Conservation (phyloP, 2,329 filamentous ascomycete genomes). For the Diaporthe aspalathi region DNA sequence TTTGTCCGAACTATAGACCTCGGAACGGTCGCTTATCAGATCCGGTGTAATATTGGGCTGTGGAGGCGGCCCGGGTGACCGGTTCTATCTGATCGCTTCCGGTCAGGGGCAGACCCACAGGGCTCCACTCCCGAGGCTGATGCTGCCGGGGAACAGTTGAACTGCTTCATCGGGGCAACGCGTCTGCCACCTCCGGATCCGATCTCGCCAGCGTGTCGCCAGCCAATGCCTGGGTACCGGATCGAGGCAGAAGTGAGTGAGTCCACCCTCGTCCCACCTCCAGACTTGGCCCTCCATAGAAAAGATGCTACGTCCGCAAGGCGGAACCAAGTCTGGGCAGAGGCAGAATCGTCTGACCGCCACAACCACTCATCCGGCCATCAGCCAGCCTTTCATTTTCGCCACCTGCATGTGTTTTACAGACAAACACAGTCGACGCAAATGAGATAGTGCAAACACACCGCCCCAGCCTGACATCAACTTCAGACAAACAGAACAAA, state of each 20-base stretch:
- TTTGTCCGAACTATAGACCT: not conserved
- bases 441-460: not conserved
- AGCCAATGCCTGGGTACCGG: conserved; percentile 13
- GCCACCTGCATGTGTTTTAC: not conserved
- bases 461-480: not conserved
- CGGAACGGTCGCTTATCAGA: conserved; percentile 33
- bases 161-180: conserved; percentile 23
- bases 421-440: not conserved
- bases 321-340: conserved; percentile 4
- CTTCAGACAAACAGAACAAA: not conserved
- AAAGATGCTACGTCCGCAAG: conserved; percentile 24
- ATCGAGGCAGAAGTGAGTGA: conserved; percentile 29
- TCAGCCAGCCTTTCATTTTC: not conserved
- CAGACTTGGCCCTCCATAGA: not conserved
- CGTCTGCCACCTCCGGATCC: conserved; percentile 19
- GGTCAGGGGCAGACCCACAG: conserved; percentile 29
- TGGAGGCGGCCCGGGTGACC: conserved; percentile 33
- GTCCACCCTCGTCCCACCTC: conserved; percentile 35
- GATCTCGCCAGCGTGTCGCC: conserved; percentile 24
- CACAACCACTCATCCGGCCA: not conserved
- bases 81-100: conserved; percentile 28
- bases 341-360: conserved; percentile 18
- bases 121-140: conserved; percentile 25
- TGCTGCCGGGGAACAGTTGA: conserved; percentile 5
- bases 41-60: conserved; percentile 1